Evolutionary conservation across 257 asterid species (phyloP), one percentile per base, ranked within the genome.

Genomic region (Solanum bulbocastanum): DNA sequence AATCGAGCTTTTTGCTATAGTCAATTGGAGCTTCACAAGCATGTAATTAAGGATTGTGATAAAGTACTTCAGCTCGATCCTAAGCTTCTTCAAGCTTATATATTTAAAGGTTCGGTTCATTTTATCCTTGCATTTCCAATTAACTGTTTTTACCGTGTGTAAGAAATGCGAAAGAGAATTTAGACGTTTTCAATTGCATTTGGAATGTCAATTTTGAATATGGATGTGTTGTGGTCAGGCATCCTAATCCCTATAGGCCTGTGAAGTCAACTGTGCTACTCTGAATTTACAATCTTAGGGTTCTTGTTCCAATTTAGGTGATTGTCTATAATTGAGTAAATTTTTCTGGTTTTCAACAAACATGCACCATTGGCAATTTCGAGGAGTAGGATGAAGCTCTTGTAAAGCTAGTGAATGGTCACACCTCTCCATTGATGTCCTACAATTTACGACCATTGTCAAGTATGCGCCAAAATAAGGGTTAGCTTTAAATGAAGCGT

Each of bases 1-100:
- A 97, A 97, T 91, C 97, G 99, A 92, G 98, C 98, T 39, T 97
- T 91, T 88, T 96, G 99, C 91, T 97, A 95, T 90, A 96, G 98
- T 92, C 97, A 97, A 92, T 89, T 97, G 98, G 99, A 97, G 93
- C 88, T 97, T 91, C 96, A 96, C 94, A 97, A 97, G 93, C 99
- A 97, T 66, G 99, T 90, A 46, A 90, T 97, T 72, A 97, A 96
- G 93, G 99, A 97, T 89, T 97, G 98, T 82, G 94, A 97, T 83
- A 94, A 88, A 95, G 99, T 98, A 73, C 90, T 97, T 91, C 92
- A 93, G 94, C 97, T 97, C 81, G 99, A 97, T 90, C 97, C 98
- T 71, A 87, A 90, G 84, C 96, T 91, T 91, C 89, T 97, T 73
- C 98, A 96, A 84, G 95, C 98, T 66, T 95, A 92, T 92, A 94